Base-by-base conservation (phyloP, 1,139 yeast species). In the Yamadazyma blattariae region DNA sequence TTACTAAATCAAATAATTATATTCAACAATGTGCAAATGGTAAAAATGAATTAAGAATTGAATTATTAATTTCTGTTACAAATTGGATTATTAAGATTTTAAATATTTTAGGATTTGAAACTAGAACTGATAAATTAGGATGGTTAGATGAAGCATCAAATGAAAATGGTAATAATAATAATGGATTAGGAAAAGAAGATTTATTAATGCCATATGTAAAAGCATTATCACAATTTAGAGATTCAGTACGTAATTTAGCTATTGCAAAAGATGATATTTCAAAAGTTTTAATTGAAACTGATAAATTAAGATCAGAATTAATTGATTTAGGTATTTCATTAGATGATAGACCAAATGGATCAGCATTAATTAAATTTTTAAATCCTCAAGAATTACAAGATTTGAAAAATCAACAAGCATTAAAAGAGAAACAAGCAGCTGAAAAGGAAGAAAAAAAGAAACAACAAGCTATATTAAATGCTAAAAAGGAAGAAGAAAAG, bases 271-370 rank as follows among this genome's bases (percentile, higher is more conserved):
- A 74, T 1, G 79, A 77, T 23, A 62, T 67, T 38, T 35, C 60
- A 33, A 79, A 74, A 34, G 72, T 88, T 39, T 68, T 92, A 39
- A 61, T 66, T 13, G 70, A 68, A 13, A 57, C 67, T 21, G 76
- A 70, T 48, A 40, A 58, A 13, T 52, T 69, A 34, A 55, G 76
- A 46, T 45, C 67, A 12, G 94, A 85, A 31, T 65, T 92, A 47
- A 64, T 88, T 39, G 73, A 77, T 19, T 64, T 89, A 41, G 94
- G 95, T 18, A 85, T 92, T 22, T 79, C 94, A 0, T 67, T 92
- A 34, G 97, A 92, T 57, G 99, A 92, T 59, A 79, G 97, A 52
- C 77, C 82, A 22, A 86, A 77, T 40, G 89, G 82, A 13, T 75
- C 81, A 4, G 90, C 96, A 0, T 72, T 92, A 40, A 75, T 92